Evolutionary conservation across 1,284 basidiomycete species (phyloP), one percentile per base, ranked within the genome.

Genomic region (Moniliella sp.): DNA sequence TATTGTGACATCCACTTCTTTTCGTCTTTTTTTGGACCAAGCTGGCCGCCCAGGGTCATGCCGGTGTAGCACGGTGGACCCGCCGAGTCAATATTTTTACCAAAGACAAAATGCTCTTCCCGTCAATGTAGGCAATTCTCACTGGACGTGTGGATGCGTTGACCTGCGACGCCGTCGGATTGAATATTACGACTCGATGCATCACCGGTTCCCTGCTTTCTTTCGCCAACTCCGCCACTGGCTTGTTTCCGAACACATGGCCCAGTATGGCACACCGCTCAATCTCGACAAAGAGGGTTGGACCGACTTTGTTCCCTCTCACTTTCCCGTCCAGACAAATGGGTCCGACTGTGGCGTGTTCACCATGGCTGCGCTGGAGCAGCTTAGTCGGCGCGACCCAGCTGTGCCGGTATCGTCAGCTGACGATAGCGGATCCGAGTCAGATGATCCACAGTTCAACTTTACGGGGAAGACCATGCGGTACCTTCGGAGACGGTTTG

Each of bases 111-210:
- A 61, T 91, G 14, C 69, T 97, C 18, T 71, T 97, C 48, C 84
- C 91, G n/a, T n/a, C 0, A 71, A 93, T 47, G 97, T 97, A 57
- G 70, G 70, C 35, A 84, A 88, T 53, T 63, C 72, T 11, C 91
- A 99, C 61, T 99, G 91, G 91, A 81, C 79, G 0, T 79, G 75
- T 26, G 83, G 80, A 2, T 78, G 78, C 0, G 83, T 99, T 52
- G 86, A 97, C 61, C 75, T 97, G 60, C 69, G 72, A 27, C 63
- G 68, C 46, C 84, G 82, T 59, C 73, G 86, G 30, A 75, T 99
- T 57, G 88, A 94, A 58, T 86, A 80, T 27, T 93, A 86, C 56
- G 91, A 99, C 58, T 93, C 83, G 50, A 76, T 94, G 75, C 72
- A 70, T 43, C n/a, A n/a, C n/a, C 62, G 66, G 33, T 65, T 71